A percentile compares a stretch with the other conserved stretches of the same genome.
Evolutionary conservation across 495 filamentous ascomycete species (phyloP).

Genomic region (Hypoxylon intermedium): DNA sequence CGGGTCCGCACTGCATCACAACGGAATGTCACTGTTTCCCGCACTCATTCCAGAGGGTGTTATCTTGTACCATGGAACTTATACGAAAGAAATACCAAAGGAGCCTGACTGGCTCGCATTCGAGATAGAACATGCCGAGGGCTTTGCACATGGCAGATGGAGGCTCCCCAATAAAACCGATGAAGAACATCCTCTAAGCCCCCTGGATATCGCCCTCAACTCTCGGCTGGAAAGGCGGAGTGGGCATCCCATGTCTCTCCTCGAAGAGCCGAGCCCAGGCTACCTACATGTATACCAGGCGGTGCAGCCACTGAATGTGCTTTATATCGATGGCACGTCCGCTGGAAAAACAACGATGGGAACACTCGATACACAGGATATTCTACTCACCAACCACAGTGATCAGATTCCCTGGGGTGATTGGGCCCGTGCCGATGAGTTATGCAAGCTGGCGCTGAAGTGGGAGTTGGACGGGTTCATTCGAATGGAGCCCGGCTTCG

Average conservation of each 20-base stretch:
- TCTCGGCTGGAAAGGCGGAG: neutral
- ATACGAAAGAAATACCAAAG: slow-evolving; percentile 45
- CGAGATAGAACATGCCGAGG: slow-evolving; percentile 70
- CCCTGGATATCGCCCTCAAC: neutral
- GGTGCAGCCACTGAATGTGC: slow-evolving; percentile 55
- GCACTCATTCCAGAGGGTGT: slow-evolving; percentile 64
- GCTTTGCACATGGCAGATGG: slow-evolving; percentile 54
- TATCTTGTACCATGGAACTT: slow-evolving; percentile 68
- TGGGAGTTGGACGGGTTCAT: slow-evolving; percentile 68
- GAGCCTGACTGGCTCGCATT: slow-evolving; percentile 73
- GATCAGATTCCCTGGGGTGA: slow-evolving; percentile 42
- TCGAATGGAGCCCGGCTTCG: slow-evolving; percentile 73
- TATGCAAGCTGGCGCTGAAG: slow-evolving; percentile 58
- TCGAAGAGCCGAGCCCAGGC: slow-evolving; percentile 43
- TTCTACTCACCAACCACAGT: slow-evolving; percentile 51
- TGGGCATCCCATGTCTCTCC: neutral
- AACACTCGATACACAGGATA: slow-evolving; percentile 67
- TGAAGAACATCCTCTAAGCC: neutral
- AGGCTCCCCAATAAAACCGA: slow-evolving; percentile 1
- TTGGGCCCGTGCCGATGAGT: slow-evolving; percentile 49
- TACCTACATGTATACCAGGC: slow-evolving; percentile 64
- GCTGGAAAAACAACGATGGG: slow-evolving; percentile 66
- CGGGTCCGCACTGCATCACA: slow-evolving; percentile 72
- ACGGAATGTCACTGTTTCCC: slow-evolving; percentile 71
- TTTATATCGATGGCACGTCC: slow-evolving; percentile 69